Percentiles rank a stretch among this genome's conserved stretches.
phyloP scores from a whole-genome alignment of 768 basidiomycete genomes.

The Serpula lacrymans region DNA sequence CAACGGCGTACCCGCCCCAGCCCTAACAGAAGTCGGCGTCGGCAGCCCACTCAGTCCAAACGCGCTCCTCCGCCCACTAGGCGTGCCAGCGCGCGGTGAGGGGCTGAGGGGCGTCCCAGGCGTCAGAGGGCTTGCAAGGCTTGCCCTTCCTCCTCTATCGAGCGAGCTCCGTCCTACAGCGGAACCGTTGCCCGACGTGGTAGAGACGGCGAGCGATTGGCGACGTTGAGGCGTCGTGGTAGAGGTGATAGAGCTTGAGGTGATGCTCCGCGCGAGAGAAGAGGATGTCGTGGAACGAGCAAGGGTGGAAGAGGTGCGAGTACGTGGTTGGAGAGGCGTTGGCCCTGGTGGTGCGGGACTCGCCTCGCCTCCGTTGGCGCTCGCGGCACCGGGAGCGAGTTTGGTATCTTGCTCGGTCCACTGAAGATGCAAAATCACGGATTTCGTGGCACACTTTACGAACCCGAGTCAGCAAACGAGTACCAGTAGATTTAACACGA shows the following conservation, averaged over 20 bases:
- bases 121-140: constrained; percentile 36
- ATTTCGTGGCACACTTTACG: constrained; percentile 81
- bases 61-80: too few relatives aligned
- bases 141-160: too few relatives aligned
- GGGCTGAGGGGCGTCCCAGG: constrained; percentile 36
- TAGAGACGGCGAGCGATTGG: constrained; percentile 28
- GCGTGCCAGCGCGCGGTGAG: constrained; percentile 31
- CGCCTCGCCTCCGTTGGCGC: constrained; percentile 9
- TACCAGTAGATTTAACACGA: neutral
- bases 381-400: constrained; percentile 8
- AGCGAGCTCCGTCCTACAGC: constrained; percentile 36
- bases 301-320: constrained; percentile 49
- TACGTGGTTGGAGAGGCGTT: constrained; percentile 33
- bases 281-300: constrained; percentile 51
- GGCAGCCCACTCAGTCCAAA: too few relatives aligned
- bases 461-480: neutral
- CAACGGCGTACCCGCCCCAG: constrained; percentile 17
- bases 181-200: constrained; percentile 17
- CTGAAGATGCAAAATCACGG: constrained; percentile 78
- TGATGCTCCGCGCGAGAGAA: too few relatives aligned
- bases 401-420: constrained; percentile 69
- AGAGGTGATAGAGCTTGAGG: constrained; percentile 41
- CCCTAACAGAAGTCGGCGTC: too few relatives aligned
- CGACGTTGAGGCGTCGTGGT: constrained; percentile 33
- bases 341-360: constrained; percentile 21